phyloP scores from a whole-genome alignment of 208 protist species.

The Trypanosoma platydactyli region DNA sequence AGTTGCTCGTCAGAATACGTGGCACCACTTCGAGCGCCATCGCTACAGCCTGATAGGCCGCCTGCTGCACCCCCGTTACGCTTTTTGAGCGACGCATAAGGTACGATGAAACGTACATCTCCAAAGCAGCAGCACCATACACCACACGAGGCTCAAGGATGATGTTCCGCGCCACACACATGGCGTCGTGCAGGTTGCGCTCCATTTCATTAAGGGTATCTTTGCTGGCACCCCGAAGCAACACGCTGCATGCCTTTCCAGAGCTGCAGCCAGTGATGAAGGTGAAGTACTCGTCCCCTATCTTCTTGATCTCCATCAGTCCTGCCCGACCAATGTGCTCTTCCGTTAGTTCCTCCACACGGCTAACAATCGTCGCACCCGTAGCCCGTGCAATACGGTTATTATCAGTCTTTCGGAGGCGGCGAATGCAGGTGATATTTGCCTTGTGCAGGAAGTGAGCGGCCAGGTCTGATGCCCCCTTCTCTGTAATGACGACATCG shows the following conservation, averaged over 20 bases:
- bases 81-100: constrained; percentile 94
- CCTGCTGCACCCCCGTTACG: constrained; percentile 96
- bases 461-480: constrained; percentile 99
- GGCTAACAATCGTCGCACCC: constrained; percentile 98
- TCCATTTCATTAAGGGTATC: constrained; percentile 99
- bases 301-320: constrained; percentile 99
- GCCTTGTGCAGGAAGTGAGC: constrained; percentile 98
- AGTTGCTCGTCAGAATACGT: constrained; percentile 99
- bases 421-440: constrained; percentile 97
- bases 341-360: constrained; percentile 97
- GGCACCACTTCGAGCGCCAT: constrained; percentile 96
- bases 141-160: constrained; percentile 97
- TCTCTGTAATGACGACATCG: constrained; percentile 99
- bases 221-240: constrained; percentile 99
- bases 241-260: constrained; percentile 98
- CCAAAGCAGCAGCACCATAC: constrained; percentile 98
- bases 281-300: constrained; percentile 99
- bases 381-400: constrained; percentile 98
- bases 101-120: constrained; percentile 95
- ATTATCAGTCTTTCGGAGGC: constrained; percentile 99
- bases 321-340: constrained; percentile 97
- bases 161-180: constrained; percentile 99
- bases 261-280: constrained; percentile 98
- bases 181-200: constrained; percentile 98
- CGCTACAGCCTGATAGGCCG: constrained; percentile 96